Evolutionary conservation across 192 early-diverging fungal genomes (phyloP).

Genomic region (Gigaspora rosea): DNA sequence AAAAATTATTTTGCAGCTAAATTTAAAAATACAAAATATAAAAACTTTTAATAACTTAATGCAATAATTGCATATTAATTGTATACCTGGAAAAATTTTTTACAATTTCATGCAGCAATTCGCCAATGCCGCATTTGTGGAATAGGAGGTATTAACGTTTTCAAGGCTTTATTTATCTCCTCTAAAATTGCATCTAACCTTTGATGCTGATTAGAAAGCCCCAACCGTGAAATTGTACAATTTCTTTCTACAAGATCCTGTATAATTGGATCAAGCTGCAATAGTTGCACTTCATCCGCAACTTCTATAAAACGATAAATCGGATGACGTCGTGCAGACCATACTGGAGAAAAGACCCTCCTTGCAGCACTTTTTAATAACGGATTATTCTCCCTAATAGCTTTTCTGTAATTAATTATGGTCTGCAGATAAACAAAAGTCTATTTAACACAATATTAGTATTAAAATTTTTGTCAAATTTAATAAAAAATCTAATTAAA

Average conservation of each 20-base stretch:
- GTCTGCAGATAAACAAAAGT: slow-evolving; percentile 15
- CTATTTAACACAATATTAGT: slow-evolving; percentile 12
- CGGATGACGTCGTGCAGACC: too few relatives aligned
- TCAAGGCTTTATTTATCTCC: slow-evolving; percentile 18
- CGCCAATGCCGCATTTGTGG: slow-evolving; percentile 6
- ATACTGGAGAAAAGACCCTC: too few relatives aligned
- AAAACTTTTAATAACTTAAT: not conserved
- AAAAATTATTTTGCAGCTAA: slow-evolving; percentile 20
- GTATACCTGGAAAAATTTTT: slow-evolving; percentile 1
- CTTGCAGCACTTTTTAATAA: slow-evolving; percentile 22
- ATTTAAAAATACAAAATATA: not conserved
- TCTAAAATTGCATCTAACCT: too few relatives aligned
- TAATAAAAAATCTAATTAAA: slow-evolving; percentile 2
- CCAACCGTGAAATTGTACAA: not conserved
- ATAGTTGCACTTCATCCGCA: too few relatives aligned
- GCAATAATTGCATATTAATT: not conserved
- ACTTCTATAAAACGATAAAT: too few relatives aligned
- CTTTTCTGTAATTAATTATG: slow-evolving; percentile 8
- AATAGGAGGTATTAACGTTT: slow-evolving; percentile 26
- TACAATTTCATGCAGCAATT: slow-evolving; percentile 12
- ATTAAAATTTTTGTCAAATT: not conserved
- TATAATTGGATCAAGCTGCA: too few relatives aligned
- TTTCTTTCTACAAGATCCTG: too few relatives aligned
- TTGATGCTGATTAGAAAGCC: not conserved
- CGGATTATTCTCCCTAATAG: not conserved